Evolutionary conservation across 192 early-diverging fungal genomes (phyloP), one percentile per base, ranked within the genome.

Genomic region (Coemansia sp.): DNA sequence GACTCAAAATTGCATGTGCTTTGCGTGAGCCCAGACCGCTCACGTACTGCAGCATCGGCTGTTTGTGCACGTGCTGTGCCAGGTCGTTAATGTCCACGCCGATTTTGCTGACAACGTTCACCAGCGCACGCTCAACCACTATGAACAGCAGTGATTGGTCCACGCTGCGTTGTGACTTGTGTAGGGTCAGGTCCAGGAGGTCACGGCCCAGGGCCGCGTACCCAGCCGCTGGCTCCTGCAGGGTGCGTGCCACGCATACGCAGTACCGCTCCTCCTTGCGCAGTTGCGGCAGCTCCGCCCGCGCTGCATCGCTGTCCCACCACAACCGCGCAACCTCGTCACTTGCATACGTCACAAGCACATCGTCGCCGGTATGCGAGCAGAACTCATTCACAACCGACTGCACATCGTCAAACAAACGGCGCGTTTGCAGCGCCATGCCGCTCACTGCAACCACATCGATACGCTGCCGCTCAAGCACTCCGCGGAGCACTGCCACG

Each of bases 11-110:
- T 47, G 81, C 86, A 31, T 90, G 86, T 0, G 92, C 94, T 76
- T 99, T 99, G 59, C 97, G 81, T 25, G 94, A 92, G 5, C 97
- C 97, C 46, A 99, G 82, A 15, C 97, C 97, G 61, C 90, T 85
- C 11, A 98, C 91, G 61, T 93, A 98, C 60, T 91, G 90, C 25
- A 99, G 81, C n/a, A 87, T 82, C 20, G 82, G 66, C 0, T 86
- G 78, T 58, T 83, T 76, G 64, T 97, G 92, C 20, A 86, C 75
- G 11, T 84, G 81, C 14, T 76, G 67, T 0, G 89, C 84, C 0
- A 88, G 89, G 5, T 75, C 84, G 67, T 97, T 98, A 49, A 99
- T 88, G 76, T 97, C 92, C 18, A 99, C 91, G 57, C 97, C 97
- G 17, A 86, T 75, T 31, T 71, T 70, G 60, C 91, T 93, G 17